Base-by-base conservation (phyloP, 106 monocot species). In the Cymbidium sinense region DNA sequence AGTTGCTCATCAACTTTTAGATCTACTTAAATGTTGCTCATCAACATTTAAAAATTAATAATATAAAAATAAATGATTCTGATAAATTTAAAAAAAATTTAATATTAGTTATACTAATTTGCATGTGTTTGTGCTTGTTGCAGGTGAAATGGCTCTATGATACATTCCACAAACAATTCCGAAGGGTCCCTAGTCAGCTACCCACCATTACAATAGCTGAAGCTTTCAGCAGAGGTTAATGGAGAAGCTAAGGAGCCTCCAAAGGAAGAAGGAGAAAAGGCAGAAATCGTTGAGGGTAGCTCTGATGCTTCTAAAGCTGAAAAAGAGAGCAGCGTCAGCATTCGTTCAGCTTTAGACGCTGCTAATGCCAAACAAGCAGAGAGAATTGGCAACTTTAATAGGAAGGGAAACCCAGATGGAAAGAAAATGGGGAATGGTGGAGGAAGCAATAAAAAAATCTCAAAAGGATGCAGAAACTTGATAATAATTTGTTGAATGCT, bases 121-220 rank as follows among this genome's bases (percentile, higher is more conserved):
- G 5, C 7, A 1, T 39, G 5, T 39, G 37, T 39, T 7, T 39
- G 54, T 4, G 17, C 54, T 20, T 71, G 4, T 79, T 79, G 13
- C 84, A 98, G 94, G 94, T 98, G 23, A 98, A 85, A 73, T 86
- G 91, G 18, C 79, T 96, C 18, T 81, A 98, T 77, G 96, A 94
- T 79, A 87, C 94, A 51, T 94, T 98, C 41, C 94, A 94, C 31
- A 88, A 98, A 81, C 96, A 94, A 70, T 98, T 98, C 76, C 91
- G 78, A 70, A 81, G 93, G 7, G 89, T 84, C 25, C 80, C 84
- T 10, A 77, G 47, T 47, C 83, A 79, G 34, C 80, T n/a, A n/a
- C n/a, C 89, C 27, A 75, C 89, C n/a, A 52, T 85, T 70, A 50
- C 47, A 6, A 29, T 52, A 34, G 61, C 86, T 27, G 81, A 86